Evolutionary conservation across 352 stramenopile genomes (phyloP), one percentile per base, ranked within the genome.

Genomic region (Phytophthora melonis): DNA sequence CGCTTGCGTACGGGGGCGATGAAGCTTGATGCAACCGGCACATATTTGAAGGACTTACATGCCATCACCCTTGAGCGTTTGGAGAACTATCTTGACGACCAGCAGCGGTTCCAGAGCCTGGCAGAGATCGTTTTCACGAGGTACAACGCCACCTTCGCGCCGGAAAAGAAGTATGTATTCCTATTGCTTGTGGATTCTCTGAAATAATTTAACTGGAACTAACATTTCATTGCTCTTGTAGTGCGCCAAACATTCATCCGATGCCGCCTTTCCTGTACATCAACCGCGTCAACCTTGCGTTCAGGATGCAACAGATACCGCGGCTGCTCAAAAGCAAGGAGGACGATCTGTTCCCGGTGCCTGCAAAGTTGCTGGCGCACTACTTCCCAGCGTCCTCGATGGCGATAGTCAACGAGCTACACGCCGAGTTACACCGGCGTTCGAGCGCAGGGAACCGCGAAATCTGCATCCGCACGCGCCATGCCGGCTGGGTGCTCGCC

Each of bases 401-500:
- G 23, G 60, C 66, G n/a, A 53, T 88, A 21, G 30, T 91, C 7
- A 86, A 88, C 45, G 56, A 76, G 2, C 56, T 88, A 9, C 82
- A 93, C 53, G 63, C 70, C 2, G 68, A 81, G 34, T 63, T 93
- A 19, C 75, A 87, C 57, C 57, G 67, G 36, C 77, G 60, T 19
- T 62, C 57, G 0, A 72, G 65, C 43, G 50, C 50, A 19, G 76
- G 82, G 11, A 84, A 78, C 18, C 74, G 75, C 21, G 86, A 93
- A 45, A 65, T 88, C 34, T 86, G 83, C 58, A 70, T 91, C 32
- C 88, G 84, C 68, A 90, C 83, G 14, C 70, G 85, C 8, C 69
- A 84, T 36, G 75, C 83, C 58, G 86, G 86, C 10, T 93, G 86
- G 86, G 58, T 93, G 5, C 63, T 89, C 34, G 81, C 75, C 39